Conservation (phyloP, 2,329 filamentous ascomycete species). For the Ascomycota sp. region DNA sequence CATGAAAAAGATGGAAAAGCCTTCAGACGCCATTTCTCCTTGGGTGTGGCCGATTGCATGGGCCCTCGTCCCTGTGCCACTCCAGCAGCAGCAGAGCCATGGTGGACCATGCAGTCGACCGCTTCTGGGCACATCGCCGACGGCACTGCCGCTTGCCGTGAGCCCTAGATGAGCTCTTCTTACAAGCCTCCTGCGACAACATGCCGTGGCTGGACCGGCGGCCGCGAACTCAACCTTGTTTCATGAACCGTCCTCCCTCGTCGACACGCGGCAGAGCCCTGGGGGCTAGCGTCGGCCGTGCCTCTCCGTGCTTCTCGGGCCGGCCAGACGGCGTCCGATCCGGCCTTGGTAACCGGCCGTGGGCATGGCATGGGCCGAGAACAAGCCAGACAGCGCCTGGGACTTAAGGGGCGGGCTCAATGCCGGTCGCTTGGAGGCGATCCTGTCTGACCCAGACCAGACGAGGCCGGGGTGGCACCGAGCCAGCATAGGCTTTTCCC, state of each 20-base stretch:
- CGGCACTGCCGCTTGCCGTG: neutral
- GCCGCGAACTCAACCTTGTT: neutral
- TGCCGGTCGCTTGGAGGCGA: neutral
- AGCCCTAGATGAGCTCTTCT: neutral
- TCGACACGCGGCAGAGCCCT: no score
- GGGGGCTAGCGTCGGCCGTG: no score
- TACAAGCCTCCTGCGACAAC: no score
- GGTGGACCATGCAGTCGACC: neutral
- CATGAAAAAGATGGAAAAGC: no score
- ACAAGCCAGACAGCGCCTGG: neutral
- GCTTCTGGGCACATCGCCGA: neutral
- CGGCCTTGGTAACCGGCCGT: no score
- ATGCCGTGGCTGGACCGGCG: no score
- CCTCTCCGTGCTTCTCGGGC: no score
- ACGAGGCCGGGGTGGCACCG: slow-evolving; percentile 1
- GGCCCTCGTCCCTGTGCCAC: slow-evolving; percentile 1
- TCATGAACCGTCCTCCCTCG: neutral
- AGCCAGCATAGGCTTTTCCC: neutral
- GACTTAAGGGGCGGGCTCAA: neutral
- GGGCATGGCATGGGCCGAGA: no score
- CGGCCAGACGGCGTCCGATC: no score
- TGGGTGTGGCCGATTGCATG: no score
- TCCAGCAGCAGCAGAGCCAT: neutral
- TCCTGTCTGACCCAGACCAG: neutral
- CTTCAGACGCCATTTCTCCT: no score